Evolutionary conservation across 441 rosid species (phyloP), one percentile per base, ranked within the genome.

Genomic region (Populus hybrid): DNA sequence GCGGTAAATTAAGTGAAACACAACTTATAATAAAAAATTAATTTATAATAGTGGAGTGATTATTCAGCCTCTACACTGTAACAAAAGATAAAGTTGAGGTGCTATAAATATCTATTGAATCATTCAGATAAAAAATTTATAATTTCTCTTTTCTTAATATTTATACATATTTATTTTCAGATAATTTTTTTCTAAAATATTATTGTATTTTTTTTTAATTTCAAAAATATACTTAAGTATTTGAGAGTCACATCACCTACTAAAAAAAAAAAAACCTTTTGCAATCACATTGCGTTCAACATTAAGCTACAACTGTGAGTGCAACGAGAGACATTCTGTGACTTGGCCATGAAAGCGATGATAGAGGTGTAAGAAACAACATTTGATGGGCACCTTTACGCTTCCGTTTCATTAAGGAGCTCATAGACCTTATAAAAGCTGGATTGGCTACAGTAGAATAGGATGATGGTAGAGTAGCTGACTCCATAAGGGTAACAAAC

Each of bases 381-480:
- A 85, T 95, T 92, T 10, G 96, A 92, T 23, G 87, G 88, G 76
- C 83, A 81, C 0, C 91, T 91, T 72, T 82, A 85, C 6, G 85
- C 81, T 82, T 83, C 86, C 94, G 93, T 93, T 74, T 91, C 92
- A 81, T 89, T 89, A n/a, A 92, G 80, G 75, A 92, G 80, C 75
- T 89, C 88, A 77, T 89, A 87, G 24, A 88, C 98, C 84, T 87
- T 87, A 9, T 9, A 16, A 59, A 86, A 88, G 42, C 84, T 84
- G 75, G 42, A 42, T 28, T 78, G 84, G 73, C 78, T 82, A 68
- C 97, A 91, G 72, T 89, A 87, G 79, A 86, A 88, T 61, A 84
- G 86, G 35, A 93, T 79, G 40, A 95, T 87, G 40, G 91, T 91
- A 0, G 97, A 91, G 83, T 92, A 95, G 73, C 94, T 92, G 73